Evolutionary conservation across 192 early-diverging fungal genomes (phyloP).

Genomic region (Entomortierella beljakovae): DNA sequence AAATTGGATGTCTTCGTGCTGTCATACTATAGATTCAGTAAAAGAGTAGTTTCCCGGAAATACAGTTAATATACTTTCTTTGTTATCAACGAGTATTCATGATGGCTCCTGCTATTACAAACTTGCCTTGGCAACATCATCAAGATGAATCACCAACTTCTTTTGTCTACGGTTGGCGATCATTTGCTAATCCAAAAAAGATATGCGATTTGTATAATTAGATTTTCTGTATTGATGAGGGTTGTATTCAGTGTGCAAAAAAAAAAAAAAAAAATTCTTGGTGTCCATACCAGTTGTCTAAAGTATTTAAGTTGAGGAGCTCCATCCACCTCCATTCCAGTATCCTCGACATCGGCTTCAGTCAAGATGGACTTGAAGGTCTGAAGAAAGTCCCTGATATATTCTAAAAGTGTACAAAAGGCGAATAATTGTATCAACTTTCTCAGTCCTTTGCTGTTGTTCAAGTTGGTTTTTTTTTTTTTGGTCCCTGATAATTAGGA

Average conservation of each 20-base stretch:
- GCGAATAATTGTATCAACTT: neutral
- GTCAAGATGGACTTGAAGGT: conserved; percentile 47
- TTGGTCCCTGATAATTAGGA: neutral
- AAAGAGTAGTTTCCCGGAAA: neutral
- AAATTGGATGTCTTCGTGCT: conserved; percentile 54
- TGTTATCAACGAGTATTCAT: neutral
- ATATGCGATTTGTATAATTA: neutral
- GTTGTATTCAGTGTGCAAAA: too few relatives aligned
- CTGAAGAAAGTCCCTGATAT: conserved; percentile 53
- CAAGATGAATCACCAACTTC: conserved; percentile 71
- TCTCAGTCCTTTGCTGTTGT: neutral
- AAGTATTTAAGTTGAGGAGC: conserved; percentile 47
- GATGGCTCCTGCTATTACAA: neutral
- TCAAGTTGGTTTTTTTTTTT: neutral
- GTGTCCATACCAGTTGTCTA: conserved; percentile 30
- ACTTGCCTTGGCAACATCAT: conserved; percentile 70
- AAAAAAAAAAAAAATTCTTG: neutral
- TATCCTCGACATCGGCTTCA: conserved; percentile 47
- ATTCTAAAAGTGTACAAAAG: conserved; percentile 7
- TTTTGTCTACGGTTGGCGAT: conserved; percentile 72
- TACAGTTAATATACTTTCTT: neutral
- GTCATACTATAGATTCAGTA: conserved; percentile 28
- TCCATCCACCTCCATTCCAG: conserved; percentile 38
- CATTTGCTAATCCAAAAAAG: conserved; percentile 58
- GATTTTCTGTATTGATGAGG: neutral